Evolutionary conservation across 2,329 filamentous ascomycete genomes (phyloP), one percentile per base, ranked within the genome.

Genomic region (Albifimbria verrucaria): DNA sequence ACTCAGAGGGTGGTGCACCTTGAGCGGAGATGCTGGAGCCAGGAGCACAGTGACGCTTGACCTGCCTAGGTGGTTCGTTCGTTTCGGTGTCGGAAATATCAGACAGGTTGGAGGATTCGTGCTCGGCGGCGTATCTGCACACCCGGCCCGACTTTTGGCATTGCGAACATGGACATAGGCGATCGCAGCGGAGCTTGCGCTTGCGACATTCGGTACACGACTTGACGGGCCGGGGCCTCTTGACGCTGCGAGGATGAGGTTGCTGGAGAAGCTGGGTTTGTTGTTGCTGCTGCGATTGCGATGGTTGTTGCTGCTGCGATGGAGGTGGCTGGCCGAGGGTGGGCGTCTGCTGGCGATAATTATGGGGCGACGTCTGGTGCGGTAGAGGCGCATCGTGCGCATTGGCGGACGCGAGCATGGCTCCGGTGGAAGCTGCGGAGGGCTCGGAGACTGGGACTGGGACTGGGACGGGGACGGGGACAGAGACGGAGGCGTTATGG

Each of bases 181-280:
- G 75, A 63, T 84, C 80, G 65, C 81, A 85, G 54, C 75, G 73
- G 5, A 82, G 67, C 63, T 82, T 84, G 59, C 81, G 74, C 63
- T 82, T 82, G 51, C 81, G 74, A 59, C 81, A 82, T 59, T 80
- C 77, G 53, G 77, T 77, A 62, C 79, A 82, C 3, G 78, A 81
- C 62, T 82, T 82, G 56, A 81, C 79, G 3, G 79, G 79, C 7
- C 79, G 68, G 2, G 78, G 77, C 26, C 79, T 72, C 61, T 81
- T 81, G 49, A 81, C 78, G 57, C 76, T 78, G 48, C 75, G 71
- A 47, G 70, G 64, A 10, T 68, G 70, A n/a, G 64, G 67, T 26
- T 64, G 61, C 28, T 61, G 59, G n/a, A 41, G 46, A 9, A 59
- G 62, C 36, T 53, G 54, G 21, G 42, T 47, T 4, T 49, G 48